Conservation (phyloP, 2,329 filamentous ascomycete genomes). For the Trichoderma arundinaceum region DNA sequence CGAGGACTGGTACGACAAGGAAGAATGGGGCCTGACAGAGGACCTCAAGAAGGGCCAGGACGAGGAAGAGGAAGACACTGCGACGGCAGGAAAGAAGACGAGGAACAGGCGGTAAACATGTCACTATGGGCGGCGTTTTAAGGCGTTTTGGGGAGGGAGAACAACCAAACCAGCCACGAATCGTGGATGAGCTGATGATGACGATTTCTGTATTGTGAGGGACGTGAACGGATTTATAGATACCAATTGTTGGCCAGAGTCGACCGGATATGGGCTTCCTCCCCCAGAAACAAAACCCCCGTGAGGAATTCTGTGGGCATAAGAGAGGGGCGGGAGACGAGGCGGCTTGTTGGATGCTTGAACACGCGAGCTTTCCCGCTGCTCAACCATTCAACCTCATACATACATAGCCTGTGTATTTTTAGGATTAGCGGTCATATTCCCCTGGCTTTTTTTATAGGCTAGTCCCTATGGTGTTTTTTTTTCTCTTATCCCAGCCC, state of each 20-base stretch:
- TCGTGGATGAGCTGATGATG: conserved; percentile 36
- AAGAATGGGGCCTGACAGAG: conserved; percentile 76
- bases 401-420: conserved; percentile 22
- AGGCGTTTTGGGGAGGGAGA: conserved; percentile 23
- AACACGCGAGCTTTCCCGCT: conserved; percentile 4
- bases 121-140: conserved; percentile 28
- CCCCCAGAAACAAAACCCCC: neutral
- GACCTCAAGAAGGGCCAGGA: conserved; percentile 82
- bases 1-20: conserved; percentile 87
- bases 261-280: conserved; percentile 9
- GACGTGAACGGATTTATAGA: conserved; percentile 25
- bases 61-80: conserved; percentile 77
- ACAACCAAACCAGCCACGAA: conserved; percentile 3
- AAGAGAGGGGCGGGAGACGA: neutral
- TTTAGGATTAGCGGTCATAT: conserved; percentile 17
- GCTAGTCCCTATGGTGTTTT: conserved; percentile 2
- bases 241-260: conserved; percentile 14
- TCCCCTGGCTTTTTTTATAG: neutral
- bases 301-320: conserved; percentile 4
- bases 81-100: conserved; percentile 65
- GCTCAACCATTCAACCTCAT: neutral
- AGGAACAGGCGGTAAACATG: conserved; percentile 54
- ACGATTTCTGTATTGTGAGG: conserved; percentile 34
- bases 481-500: neutral
- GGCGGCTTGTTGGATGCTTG: conserved; percentile 1